Base-by-base conservation (phyloP, 345 rosid genomes). In the Aquilaria yunnanensis region DNA sequence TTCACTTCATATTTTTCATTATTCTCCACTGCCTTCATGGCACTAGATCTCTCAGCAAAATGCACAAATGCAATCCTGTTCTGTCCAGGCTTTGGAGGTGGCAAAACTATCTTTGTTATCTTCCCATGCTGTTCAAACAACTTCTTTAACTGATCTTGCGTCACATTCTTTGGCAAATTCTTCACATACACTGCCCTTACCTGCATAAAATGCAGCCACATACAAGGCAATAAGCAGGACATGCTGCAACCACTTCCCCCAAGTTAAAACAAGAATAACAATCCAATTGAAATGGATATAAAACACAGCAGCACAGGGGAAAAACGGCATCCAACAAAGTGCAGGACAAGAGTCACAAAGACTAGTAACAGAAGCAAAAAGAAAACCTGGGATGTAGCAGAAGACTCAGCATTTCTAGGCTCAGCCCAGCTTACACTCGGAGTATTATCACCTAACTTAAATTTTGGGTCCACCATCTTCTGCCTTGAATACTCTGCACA, bases 381-480 rank as follows among this genome's bases (percentile, higher is more conserved):
- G 32, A 43, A 61, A 56, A 87, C 94, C 89, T 87, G 94, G 47
- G 86, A 75, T 62, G 84, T 54, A 47, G 82, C 80, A 62, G 78
- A 62, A 65, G 87, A 77, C 45, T 82, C 86, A 16, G 83, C 63
- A 73, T 72, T 77, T 74, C 73, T 79, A 11, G 94, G 83, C 60
- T 87, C 89, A 60, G 94, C 88, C 93, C 94, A 87, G 74, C 90
- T 84, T 60, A 87, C 81, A 30, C 74, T 78, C 30, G 88, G 88
- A 64, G 83, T 59, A 74, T 87, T 82, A 68, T 69, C 72, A 23
- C 79, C 93, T 34, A 87, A 75, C 71, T 76, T 87, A 73, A 87
- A 87, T 51, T 77, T 67, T 23, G 84, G 76, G 61, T 70, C 67
- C 70, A 71, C 70, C 94, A 87, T 87, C 76, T 78, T 84, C 74